Evolutionary conservation across 176 grass and related monocot species (phyloP), one percentile per base, ranked within the genome.

Genomic region (Oropetium thomaeum): DNA sequence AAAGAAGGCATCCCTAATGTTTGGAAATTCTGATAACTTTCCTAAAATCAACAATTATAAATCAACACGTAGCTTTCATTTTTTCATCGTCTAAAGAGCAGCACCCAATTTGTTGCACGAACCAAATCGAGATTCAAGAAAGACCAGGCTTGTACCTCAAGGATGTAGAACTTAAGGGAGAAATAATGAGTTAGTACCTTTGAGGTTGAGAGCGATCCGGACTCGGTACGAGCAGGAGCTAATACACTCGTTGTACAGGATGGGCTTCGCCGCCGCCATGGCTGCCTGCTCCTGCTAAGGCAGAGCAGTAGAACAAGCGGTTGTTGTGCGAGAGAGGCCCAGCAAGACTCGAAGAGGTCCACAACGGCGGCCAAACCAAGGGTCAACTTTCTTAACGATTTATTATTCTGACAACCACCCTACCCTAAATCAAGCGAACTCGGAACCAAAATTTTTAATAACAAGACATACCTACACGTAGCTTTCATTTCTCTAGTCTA

Each of bases 141-240:
- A n/a, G n/a, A n/a, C n/a, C n/a, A n/a, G n/a, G n/a, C n/a, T n/a
- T n/a, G n/a, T 19, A n/a, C 23, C 49, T 53, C 49, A 53, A 53
- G 49, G 49, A 53, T 3, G 23, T 20, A 11, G 4, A 26, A 55
- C 22, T 5, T 53, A 0, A 12, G 52, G 52, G 52, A 58, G 49
- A 67, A 67, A 20, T 25, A 23, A 75, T 5, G 11, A 17, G 14
- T 41, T 66, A n/a, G n/a, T n/a, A 97, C 94, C 94, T 97, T 97
- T 97, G 74, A 97, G 83, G 62, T 79, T 87, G 58, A 97, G 94
- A 17, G 83, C 86, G 20, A 93, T 91, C n/a, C 94, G 90, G 62
- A 87, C 88, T 31, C 90, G 43, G 26, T 83, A 80, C 68, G 94
- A 83, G 81, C 90, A 97, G 31, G 95, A 83, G 79, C 95, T 97